Percentiles rank a stretch among this genome's conserved stretches.
Evolutionary conservation across 805 yeast genomes (phyloP).

Genomic region (Kluyveromyces lactis): DNA sequence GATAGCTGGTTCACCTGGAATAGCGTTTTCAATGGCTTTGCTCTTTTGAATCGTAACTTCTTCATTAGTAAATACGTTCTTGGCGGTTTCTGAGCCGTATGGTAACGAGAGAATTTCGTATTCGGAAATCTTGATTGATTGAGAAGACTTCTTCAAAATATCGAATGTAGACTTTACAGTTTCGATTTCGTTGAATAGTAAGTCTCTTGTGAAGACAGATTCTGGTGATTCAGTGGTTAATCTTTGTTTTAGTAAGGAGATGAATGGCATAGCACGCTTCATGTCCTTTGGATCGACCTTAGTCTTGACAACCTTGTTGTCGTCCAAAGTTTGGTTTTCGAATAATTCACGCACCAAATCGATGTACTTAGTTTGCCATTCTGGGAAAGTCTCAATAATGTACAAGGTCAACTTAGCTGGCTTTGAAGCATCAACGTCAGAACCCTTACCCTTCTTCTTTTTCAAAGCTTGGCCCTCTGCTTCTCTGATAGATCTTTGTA

Average conservation of each 20-base stretch:
- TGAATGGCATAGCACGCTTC: constrained; percentile 98
- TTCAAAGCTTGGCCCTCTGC: constrained; percentile 79
- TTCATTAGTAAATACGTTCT: constrained; percentile 59
- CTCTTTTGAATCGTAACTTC: constrained; percentile 52
- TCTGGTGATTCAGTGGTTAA: constrained; percentile 58
- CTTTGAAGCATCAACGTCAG: constrained; percentile 64
- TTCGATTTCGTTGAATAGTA: constrained; percentile 70
- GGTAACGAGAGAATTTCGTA: constrained; percentile 55
- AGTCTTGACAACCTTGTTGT: constrained; percentile 54
- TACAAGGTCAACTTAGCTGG: constrained; percentile 70
- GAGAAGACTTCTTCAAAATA: constrained; percentile 56
- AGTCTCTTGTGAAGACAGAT: constrained; percentile 82
- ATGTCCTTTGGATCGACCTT: constrained; percentile 72
- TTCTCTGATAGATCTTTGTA: constrained; percentile 84
- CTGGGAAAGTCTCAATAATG: constrained; percentile 79
- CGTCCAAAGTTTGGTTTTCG: constrained; percentile 53
- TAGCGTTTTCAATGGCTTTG: constrained; percentile 71
- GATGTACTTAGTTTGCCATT: constrained; percentile 79
- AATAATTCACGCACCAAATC: constrained; percentile 73
- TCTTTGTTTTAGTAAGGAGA: constrained; percentile 76
- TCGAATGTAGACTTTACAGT: constrained; percentile 49
- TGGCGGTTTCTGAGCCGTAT: constrained; percentile 56
- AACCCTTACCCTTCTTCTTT: constrained; percentile 77
- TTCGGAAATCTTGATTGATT: constrained; percentile 45
- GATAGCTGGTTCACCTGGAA: constrained; percentile 92